phyloP scores from a whole-genome alignment of 345 rosid species.

The Sonneratia alba region DNA sequence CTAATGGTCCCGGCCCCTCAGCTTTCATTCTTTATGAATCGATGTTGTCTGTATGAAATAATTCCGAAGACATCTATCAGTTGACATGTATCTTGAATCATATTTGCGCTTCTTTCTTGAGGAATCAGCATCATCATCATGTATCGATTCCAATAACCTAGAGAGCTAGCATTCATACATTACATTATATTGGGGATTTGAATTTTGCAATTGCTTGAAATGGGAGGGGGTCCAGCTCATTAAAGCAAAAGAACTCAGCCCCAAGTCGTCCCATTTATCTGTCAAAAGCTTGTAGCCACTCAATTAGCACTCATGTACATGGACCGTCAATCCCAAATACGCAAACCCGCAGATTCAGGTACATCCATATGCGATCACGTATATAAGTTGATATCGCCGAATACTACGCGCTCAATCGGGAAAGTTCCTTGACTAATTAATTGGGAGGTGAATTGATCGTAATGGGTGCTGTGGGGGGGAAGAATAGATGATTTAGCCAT shows the following conservation, averaged over 20 bases:
- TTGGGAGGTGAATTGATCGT: too few relatives aligned
- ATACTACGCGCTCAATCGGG: too few relatives aligned
- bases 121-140: neutral
- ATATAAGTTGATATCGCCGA: too few relatives aligned
- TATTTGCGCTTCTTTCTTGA: neutral
- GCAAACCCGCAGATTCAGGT: neutral
- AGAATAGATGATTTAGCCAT: constrained; percentile 6
- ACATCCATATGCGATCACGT: too few relatives aligned
- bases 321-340: neutral
- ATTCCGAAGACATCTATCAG: neutral
- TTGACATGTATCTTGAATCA: neutral
- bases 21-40: too few relatives aligned
- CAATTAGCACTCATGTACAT: constrained; percentile 9
- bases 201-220: constrained; percentile 5
- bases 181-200: neutral
- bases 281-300: constrained; percentile 9
- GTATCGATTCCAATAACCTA: neutral
- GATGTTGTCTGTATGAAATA: neutral
- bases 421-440: too few relatives aligned
- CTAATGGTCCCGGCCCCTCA: neutral
- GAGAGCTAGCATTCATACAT: neutral
- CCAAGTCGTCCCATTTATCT: constrained; percentile 9
- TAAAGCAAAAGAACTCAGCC: constrained; percentile 6
- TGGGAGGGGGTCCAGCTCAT: constrained; percentile 15
- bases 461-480: neutral